Evolutionary conservation across 2,329 filamentous ascomycete genomes (phyloP), one percentile per base, ranked within the genome.

Genomic region (Microthyrium microscopicum): DNA sequence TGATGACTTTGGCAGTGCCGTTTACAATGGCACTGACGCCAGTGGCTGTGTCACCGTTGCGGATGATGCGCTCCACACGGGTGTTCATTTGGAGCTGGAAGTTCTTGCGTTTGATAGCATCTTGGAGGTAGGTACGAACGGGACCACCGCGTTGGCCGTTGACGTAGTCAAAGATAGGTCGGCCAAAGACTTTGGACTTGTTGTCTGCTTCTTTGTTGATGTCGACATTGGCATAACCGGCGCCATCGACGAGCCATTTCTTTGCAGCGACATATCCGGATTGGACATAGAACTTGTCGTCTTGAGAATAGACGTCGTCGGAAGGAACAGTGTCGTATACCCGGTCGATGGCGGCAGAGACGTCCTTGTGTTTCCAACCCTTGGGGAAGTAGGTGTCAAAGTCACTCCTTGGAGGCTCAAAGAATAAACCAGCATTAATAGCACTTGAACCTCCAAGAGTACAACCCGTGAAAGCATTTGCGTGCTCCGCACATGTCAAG

Each of bases 361-460:
- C 58, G 37, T 68, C 64, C 2, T 44, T 45, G 28, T 56, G 61
- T 44, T 65, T 66, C 66, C 66, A 70, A 11, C 60, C 61, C 0
- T 46, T 39, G 0, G 62, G 62, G 33, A 61, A 60, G 31, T 63
- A 66, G 5, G 55, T 46, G 41, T 68, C 61, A 53, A 60, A 68
- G 40, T 69, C 65, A 2, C 59, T 61, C 1, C 60, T 57, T 1
- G 64, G 64, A 5, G 65, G 64, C 39, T 68, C 57, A 39, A 68
- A 66, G 45, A 58, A 68, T 1, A 68, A 45, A 6, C 64, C 64
- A 5, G 64, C 65, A 35, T 69, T 69, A 46, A 69, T 64, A 7
- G 65, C 63, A 29, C 59, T 64, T 36, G 56, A 60, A 6, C 65
- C 65, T 4, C 65, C 64, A 11, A 68, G 51, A 0, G 61, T 60